Evolutionary conservation across 139 green algal species (phyloP).

Genomic region (Tetraselmis striata): DNA sequence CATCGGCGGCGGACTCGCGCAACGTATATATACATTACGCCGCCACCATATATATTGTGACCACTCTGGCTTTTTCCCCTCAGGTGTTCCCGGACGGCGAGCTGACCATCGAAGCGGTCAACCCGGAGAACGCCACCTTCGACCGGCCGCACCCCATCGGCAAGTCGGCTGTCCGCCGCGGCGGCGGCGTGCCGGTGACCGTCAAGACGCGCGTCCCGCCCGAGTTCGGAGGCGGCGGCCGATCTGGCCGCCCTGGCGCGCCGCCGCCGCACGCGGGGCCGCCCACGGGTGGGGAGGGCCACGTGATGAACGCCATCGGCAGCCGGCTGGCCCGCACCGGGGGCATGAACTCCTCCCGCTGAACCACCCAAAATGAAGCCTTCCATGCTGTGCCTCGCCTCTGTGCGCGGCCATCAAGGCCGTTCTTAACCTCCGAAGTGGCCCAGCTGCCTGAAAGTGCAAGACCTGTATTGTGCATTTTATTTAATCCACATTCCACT

Average conservation of each 20-base stretch:
- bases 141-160: background rate
- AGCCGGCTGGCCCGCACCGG: background rate
- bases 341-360: background rate
- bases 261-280: background rate
- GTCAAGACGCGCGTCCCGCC: background rate
- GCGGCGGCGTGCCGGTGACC: background rate
- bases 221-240: background rate
- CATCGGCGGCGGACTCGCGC: no score
- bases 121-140: background rate
- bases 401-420: no score
- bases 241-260: background rate
- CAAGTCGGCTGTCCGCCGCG: background rate
- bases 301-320: background rate
- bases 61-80: background rate
- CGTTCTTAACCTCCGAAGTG: no score
- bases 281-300: no score
- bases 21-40: no score
- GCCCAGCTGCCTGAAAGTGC: no score
- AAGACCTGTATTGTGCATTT: no score
- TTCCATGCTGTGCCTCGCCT: no score
- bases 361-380: no score
- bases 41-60: no score
- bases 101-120: constrained; percentile 64
- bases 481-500: no score
- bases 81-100: constrained; percentile 77